phyloP scores from a whole-genome alignment of 2,329 filamentous ascomycete genomes.

The Trichoderma koningii region DNA sequence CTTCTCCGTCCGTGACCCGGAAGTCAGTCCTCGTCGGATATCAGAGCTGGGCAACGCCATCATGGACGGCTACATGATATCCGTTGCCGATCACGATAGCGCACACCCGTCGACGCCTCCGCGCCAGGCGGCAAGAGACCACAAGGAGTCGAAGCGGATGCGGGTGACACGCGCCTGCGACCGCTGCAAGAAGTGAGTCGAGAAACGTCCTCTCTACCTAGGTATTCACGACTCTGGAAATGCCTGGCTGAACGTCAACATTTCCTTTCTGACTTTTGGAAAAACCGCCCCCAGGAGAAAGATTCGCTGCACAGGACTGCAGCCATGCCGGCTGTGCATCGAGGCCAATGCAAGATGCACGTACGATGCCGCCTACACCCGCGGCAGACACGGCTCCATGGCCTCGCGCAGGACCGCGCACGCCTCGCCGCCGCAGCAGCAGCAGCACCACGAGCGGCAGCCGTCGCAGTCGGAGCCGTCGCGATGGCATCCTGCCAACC shows the following conservation, averaged over 20 bases:
- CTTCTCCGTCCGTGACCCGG: conserved; percentile 22
- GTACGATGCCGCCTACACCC: conserved; percentile 21
- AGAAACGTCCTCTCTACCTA: too few species aligned
- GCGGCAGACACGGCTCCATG: conserved; percentile 15
- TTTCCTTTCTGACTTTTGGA: neutral
- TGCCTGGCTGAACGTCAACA: too few species aligned
- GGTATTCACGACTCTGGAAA: too few species aligned
- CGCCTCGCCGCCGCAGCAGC: conserved; percentile 10
- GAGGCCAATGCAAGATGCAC: conserved; percentile 25
- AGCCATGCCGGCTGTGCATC: conserved; percentile 21
- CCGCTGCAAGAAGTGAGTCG: conserved; percentile 23
- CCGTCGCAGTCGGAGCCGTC: neutral
- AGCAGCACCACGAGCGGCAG: conserved; percentile 10
- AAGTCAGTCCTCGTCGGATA: conserved; percentile 21
- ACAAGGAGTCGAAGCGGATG: conserved; percentile 23
- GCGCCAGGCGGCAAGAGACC: conserved; percentile 14
- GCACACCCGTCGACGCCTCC: conserved; percentile 21
- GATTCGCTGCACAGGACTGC: conserved; percentile 20
- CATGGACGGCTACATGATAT: conserved; percentile 24
- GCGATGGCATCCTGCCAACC: conserved; percentile 19
- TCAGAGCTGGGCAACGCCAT: conserved; percentile 3
- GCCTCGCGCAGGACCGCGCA: conserved; percentile 10
- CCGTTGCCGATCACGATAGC: conserved; percentile 15
- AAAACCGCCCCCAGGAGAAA: neutral
- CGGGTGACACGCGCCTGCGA: conserved; percentile 24